A percentile compares a stretch with the other conserved stretches of the same genome.
Conservation (phyloP, 345 rosid species). For the Lumnitzera racemosa region DNA sequence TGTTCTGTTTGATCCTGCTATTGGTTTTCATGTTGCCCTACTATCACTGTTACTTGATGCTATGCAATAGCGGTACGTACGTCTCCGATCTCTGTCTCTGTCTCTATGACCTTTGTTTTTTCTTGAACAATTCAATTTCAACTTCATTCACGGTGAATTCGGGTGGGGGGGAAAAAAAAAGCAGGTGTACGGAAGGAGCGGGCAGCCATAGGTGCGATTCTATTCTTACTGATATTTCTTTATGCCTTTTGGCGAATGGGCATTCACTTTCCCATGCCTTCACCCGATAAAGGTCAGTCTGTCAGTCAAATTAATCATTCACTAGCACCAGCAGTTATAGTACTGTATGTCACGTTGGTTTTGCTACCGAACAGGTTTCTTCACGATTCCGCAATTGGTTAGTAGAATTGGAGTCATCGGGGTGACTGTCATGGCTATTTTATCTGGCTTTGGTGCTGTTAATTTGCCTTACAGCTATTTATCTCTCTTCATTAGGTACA, state of each 20-base stretch:
- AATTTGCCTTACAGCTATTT: conserved; percentile 96
- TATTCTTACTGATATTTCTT: conserved; percentile 80
- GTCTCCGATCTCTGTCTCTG: conserved; percentile 3
- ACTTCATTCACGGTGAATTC: not conserved
- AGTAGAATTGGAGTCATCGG: conserved; percentile 99
- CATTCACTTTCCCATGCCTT: conserved; percentile 97
- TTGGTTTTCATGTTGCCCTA: conserved; percentile 93
- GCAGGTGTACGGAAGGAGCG: conserved; percentile 89
- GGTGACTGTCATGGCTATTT: conserved; percentile 93
- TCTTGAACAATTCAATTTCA: not conserved
- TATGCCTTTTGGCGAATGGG: conserved; percentile 99
- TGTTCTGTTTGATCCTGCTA: conserved; percentile 80
- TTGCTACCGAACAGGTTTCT: conserved; percentile 50
- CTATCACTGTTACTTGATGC: conserved; percentile 97
- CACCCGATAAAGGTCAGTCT: conserved; percentile 67
- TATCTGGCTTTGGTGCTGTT: conserved; percentile 97
- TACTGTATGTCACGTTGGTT: not conserved
- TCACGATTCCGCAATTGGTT: conserved; percentile 88
- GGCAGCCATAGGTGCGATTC: conserved; percentile 81
- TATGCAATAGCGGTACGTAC: conserved; percentile 69
- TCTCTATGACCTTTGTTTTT: not conserved
- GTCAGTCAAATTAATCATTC: not conserved
- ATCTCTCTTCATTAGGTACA: conserved; percentile 90
- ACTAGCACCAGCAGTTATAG: not conserved
- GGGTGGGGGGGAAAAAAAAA: not conserved